phyloP scores from a whole-genome alignment of 2,329 filamentous ascomycete species.

The Plenodomus lindquistii region DNA sequence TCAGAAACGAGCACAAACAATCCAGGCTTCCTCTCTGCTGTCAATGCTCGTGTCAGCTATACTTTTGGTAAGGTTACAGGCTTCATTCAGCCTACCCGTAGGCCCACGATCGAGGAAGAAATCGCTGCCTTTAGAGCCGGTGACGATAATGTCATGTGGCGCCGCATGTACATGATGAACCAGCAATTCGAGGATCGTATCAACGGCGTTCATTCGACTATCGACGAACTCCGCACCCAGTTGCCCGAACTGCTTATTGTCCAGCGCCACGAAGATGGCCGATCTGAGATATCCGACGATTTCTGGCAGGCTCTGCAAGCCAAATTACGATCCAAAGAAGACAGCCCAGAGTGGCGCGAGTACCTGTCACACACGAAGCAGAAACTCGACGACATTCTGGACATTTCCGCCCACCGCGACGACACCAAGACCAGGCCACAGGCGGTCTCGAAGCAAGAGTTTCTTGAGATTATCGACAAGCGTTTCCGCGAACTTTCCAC shows the following conservation, averaged over 20 bases:
- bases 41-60: conserved; percentile 17
- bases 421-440: conserved; percentile 10
- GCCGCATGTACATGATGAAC: conserved; percentile 19
- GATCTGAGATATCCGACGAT: conserved; percentile 59
- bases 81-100: conserved; percentile 21
- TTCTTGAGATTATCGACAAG: conserved; percentile 44
- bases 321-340: conserved; percentile 54
- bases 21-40: conserved; percentile 14
- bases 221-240: conserved; percentile 21
- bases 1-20: conserved; percentile 8
- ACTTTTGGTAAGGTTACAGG: conserved; percentile 17
- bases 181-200: conserved; percentile 12
- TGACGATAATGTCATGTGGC: conserved; percentile 21
- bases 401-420: conserved; percentile 8
- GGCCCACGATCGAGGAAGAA: background rate
- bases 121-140: conserved; percentile 4
- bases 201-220: conserved; percentile 16
- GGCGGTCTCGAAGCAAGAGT: conserved; percentile 54
- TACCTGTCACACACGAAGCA: conserved; percentile 59
- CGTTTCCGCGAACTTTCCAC: conserved; percentile 24
- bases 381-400: conserved; percentile 35
- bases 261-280: conserved; percentile 56
- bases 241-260: conserved; percentile 64
- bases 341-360: conserved; percentile 53
- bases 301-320: conserved; percentile 69